A percentile compares a stretch with the other conserved stretches of the same genome.
Conservation (phyloP, 495 filamentous ascomycete species). For the Elasticomyces elasticus region DNA sequence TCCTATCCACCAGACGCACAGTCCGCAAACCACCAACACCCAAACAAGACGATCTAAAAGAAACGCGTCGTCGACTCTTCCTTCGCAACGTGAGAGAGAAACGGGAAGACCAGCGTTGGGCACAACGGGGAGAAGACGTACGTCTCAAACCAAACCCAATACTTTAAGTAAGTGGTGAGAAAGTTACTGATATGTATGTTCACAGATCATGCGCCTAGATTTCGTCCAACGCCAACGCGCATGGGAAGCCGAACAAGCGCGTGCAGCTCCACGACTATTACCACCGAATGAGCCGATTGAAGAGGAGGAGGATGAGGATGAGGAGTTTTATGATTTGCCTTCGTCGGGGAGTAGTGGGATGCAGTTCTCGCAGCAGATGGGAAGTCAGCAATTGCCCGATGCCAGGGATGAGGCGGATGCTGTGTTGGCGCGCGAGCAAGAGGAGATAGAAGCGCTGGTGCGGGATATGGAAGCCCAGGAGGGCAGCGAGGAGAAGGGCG, state of each 20-base stretch:
- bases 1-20: constrained; percentile 16
- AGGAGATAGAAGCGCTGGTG: constrained; percentile 50
- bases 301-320: constrained; percentile 7
- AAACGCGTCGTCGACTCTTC: constrained; percentile 55
- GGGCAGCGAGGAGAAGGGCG: constrained; percentile 20
- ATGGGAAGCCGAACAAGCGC: constrained; percentile 38
- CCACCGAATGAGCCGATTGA: constrained; percentile 20
- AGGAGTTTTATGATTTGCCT: background rate
- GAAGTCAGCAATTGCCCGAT: constrained; percentile 41
- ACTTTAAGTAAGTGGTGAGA: constrained; percentile 13
- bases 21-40: constrained; percentile 28
- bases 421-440: constrained; percentile 45
- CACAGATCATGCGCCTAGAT: constrained; percentile 40
- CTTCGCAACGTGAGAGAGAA: constrained; percentile 65
- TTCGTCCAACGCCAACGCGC: constrained; percentile 37
- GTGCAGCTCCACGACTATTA: constrained; percentile 28
- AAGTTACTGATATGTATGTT: background rate
- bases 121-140: constrained; percentile 68
- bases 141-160: constrained; percentile 7
- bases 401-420: constrained; percentile 36
- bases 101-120: constrained; percentile 55
- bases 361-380: constrained; percentile 35
- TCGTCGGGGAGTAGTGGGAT: constrained; percentile 32
- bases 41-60: constrained; percentile 34
- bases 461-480: constrained; percentile 29